These are phyloP conservation scores for Alternaria infectoria DNA, from an alignment of 2,329 filamentous ascomycete genomes.

Conservation along the genomic window DNA sequence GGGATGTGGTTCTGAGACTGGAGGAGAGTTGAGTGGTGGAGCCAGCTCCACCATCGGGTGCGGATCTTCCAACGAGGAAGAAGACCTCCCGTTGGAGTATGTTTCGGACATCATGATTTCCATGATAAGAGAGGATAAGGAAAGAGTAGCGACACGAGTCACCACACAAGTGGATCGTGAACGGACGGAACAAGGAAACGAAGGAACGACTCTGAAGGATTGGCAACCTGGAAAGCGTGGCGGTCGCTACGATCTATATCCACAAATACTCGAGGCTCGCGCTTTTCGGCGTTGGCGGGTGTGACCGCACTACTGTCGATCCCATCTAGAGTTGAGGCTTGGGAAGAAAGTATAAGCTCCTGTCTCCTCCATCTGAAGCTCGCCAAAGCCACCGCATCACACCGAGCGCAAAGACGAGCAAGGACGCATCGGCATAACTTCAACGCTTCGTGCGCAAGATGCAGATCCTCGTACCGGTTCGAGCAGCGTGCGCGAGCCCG, in stretches of 20 bases:
- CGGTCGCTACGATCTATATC: background rate
- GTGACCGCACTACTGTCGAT: conserved; percentile 1
- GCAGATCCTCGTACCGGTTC: background rate
- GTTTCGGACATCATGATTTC: conserved; percentile 4
- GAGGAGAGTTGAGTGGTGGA: conserved; percentile 16
- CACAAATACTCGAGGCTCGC: background rate
- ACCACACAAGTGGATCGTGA: conserved; percentile 2
- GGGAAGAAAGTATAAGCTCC: conserved; percentile 1
- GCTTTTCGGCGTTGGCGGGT: background rate
- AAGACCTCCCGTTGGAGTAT: conserved; percentile 3
- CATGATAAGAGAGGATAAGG: background rate
- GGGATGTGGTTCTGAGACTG: conserved; percentile 16
- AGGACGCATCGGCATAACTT: background rate
- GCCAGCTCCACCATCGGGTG: conserved; percentile 24
- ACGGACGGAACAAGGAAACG: background rate
- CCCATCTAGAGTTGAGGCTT: background rate
- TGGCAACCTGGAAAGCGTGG: background rate
- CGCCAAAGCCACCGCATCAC: background rate
- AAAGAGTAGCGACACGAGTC: background rate
- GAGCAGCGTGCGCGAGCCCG: background rate
- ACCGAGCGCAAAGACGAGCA: background rate
- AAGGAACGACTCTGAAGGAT: background rate
- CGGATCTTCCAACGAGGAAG: conserved; percentile 2
- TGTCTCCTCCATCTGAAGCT: background rate
- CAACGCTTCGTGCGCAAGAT: background rate